phyloP scores from a whole-genome alignment of 1,284 basidiomycete species.

The Moniliella sp. region DNA sequence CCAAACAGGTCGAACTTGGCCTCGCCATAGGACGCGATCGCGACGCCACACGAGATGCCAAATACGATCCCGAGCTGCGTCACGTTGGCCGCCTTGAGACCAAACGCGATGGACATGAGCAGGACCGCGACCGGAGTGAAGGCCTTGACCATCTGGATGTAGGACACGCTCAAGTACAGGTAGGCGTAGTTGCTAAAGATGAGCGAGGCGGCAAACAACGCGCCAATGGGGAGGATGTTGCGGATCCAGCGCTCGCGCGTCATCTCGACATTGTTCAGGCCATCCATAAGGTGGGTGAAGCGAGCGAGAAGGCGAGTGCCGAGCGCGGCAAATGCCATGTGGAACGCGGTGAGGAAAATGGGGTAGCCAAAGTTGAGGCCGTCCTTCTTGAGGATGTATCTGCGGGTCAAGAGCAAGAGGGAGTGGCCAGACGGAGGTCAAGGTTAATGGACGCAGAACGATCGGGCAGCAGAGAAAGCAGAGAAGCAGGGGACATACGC shows the following conservation, averaged over 20 bases:
- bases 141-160: slow-evolving; percentile 97
- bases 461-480: slow-evolving; percentile 47
- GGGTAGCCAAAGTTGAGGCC: slow-evolving; percentile 30
- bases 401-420: slow-evolving; percentile 10
- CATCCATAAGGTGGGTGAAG: slow-evolving; percentile 72
- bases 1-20: slow-evolving; percentile 62
- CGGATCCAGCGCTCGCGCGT: slow-evolving; percentile 40
- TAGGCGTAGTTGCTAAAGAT: slow-evolving; percentile 87
- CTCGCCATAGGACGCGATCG: slow-evolving; percentile 68
- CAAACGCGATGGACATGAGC: slow-evolving; percentile 73
- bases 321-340: slow-evolving; percentile 45
- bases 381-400: slow-evolving; percentile 46
- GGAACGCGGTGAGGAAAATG: slow-evolving; percentile 32
- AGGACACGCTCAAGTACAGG: slow-evolving; percentile 67
- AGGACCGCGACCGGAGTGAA: slow-evolving; percentile 91
- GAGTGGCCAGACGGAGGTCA: too few relatives aligned
- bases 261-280: slow-evolving; percentile 58
- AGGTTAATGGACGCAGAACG: slow-evolving; percentile 61
- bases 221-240: slow-evolving; percentile 76
- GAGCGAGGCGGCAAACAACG: slow-evolving; percentile 73
- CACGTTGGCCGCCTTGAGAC: slow-evolving; percentile 65
- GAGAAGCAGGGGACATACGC: slow-evolving; percentile 7
- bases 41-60: slow-evolving; percentile 76
- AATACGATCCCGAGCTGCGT: slow-evolving; percentile 59
- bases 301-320: slow-evolving; percentile 70